Evolutionary conservation across 345 rosid species (phyloP).

Genomic region (Dimocarpus longan): DNA sequence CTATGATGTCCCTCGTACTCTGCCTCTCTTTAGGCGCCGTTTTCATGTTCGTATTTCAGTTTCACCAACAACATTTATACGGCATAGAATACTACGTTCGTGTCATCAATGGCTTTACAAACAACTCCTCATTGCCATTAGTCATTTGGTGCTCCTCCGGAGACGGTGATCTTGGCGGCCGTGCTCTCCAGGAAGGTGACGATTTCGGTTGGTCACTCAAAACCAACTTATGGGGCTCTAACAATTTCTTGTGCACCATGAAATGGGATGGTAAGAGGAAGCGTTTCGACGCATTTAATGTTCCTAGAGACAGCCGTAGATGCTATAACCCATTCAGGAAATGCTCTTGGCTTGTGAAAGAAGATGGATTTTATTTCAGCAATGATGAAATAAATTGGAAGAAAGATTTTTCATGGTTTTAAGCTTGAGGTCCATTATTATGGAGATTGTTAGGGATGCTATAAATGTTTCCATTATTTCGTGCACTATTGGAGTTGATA

Average conservation of each 20-base stretch:
- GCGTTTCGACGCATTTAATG: constrained; percentile 67
- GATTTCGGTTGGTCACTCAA: constrained; percentile 72
- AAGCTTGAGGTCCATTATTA: background rate
- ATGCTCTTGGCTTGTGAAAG: constrained; percentile 87
- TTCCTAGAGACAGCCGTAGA: constrained; percentile 52
- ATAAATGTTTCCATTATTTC: background rate
- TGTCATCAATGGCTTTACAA: constrained; percentile 76
- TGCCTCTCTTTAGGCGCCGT: constrained; percentile 28
- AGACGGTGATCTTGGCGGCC: constrained; percentile 76
- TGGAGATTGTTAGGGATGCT: too few relatives aligned
- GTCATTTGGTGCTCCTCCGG: constrained; percentile 85
- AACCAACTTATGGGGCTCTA: constrained; percentile 48
- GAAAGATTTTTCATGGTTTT: constrained; percentile 77
- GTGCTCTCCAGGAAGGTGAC: constrained; percentile 93
- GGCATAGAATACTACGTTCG: constrained; percentile 69
- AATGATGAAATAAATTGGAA: constrained; percentile 80
- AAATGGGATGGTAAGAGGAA: constrained; percentile 68
- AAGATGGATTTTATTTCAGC: constrained; percentile 89
- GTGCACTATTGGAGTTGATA: too few relatives aligned
- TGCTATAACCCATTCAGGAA: constrained; percentile 56
- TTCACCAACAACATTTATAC: constrained; percentile 23
- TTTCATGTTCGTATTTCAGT: constrained; percentile 40
- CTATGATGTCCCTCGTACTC: constrained; percentile 22
- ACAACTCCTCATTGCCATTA: constrained; percentile 83
- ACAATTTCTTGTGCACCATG: constrained; percentile 61